phyloP scores from a whole-genome alignment of 2,329 filamentous ascomycete species.

The Trichoderma pleuroti region DNA sequence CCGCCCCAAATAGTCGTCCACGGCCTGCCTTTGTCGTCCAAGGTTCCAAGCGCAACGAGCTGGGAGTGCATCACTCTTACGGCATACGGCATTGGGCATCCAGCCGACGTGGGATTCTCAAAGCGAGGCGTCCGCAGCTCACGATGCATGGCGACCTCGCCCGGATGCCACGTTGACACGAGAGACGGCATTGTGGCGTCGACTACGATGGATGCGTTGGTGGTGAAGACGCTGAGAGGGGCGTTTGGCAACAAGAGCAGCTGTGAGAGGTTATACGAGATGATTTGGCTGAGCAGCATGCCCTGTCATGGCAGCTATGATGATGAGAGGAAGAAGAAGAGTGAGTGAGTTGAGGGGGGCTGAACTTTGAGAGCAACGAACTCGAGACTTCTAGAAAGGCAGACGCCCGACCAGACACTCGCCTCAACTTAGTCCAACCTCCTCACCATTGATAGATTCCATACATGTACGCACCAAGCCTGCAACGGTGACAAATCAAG shows the following conservation, averaged over 20 bases:
- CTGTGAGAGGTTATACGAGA: conserved; percentile 3
- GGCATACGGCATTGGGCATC: conserved; percentile 59
- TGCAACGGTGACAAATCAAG: conserved; percentile 10
- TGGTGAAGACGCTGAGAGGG: not conserved
- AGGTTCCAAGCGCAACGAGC: conserved; percentile 68
- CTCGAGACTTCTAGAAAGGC: not conserved
- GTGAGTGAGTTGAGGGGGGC: not conserved
- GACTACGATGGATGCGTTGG: conserved; percentile 10
- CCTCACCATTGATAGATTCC: not conserved
- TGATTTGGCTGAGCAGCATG: conserved; percentile 1
- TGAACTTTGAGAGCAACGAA: not conserved
- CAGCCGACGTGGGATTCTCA: conserved; percentile 65
- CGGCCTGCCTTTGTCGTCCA: conserved; percentile 62
- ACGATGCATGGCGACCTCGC: conserved; percentile 63
- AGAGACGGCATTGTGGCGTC: conserved; percentile 4
- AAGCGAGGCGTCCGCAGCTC: conserved; percentile 54
- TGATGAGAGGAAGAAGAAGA: not conserved
- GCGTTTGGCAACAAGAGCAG: not conserved
- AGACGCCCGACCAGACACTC: not conserved
- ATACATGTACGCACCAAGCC: not conserved
- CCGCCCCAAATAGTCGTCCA: conserved; percentile 83
- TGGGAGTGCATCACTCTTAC: conserved; percentile 60
- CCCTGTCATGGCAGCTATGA: not conserved
- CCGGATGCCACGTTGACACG: conserved; percentile 45
- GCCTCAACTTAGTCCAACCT: not conserved